A percentile compares a stretch with the other conserved stretches of the same genome.
Evolutionary conservation across 768 basidiomycete species (phyloP).

Genomic region (Tylopilus cervinicoccineus): DNA sequence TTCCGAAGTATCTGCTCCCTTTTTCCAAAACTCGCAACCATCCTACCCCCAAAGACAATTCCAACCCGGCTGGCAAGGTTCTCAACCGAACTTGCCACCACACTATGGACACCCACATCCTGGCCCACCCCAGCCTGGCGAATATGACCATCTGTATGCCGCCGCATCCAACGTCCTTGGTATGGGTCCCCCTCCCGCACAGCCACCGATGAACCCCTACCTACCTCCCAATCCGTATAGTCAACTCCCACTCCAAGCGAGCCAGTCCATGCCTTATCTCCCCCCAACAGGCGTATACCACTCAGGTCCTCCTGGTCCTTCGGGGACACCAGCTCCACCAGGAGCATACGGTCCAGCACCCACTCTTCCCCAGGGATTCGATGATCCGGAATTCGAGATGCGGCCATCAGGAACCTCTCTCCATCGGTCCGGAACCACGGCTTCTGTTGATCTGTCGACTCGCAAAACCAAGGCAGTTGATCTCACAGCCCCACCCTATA

Average conservation of each 20-base stretch:
- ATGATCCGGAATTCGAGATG: slow-evolving; percentile 51
- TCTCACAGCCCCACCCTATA: slow-evolving; percentile 79
- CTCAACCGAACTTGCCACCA: slow-evolving; percentile 20
- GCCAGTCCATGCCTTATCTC: slow-evolving; percentile 32
- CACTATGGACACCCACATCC: slow-evolving; percentile 17
- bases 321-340: slow-evolving; percentile 16
- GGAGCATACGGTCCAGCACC: slow-evolving; percentile 21
- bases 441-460: slow-evolving; percentile 53
- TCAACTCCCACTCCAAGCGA: slow-evolving; percentile 23
- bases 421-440: slow-evolving; percentile 53
- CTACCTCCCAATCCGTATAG: slow-evolving; percentile 20
- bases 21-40: slow-evolving; percentile 18
- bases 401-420: slow-evolving; percentile 42
- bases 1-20: slow-evolving; percentile 18
- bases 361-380: slow-evolving; percentile 29
- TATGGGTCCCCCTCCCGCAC: slow-evolving; percentile 54
- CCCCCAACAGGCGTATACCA: slow-evolving; percentile 27
- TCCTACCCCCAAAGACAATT: slow-evolving; percentile 19
- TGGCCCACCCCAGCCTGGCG: slow-evolving; percentile 31
- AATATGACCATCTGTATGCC: slow-evolving; percentile 60
- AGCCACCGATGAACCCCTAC: slow-evolving; percentile 19
- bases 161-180: slow-evolving; percentile 82
- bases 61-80: slow-evolving; percentile 28
- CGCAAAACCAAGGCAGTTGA: slow-evolving; percentile 80
- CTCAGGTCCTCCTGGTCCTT: slow-evolving; percentile 16